These are phyloP conservation scores for Neocallimastix lanati DNA, from an alignment of 192 early-diverging fungal genomes.

Conservation along the genomic window DNA sequence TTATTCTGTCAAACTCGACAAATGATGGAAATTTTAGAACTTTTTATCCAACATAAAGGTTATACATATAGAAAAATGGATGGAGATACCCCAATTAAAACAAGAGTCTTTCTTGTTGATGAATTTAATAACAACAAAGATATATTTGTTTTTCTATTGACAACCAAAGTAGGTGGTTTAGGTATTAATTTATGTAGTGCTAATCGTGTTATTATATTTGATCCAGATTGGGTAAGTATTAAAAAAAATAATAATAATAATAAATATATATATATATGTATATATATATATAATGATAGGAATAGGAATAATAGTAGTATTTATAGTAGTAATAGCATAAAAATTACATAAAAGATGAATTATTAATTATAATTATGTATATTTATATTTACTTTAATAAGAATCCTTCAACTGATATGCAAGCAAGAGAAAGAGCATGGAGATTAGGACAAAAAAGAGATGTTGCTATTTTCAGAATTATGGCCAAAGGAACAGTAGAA, in stretches of 20 bases:
- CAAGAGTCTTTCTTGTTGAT: conserved; percentile 69
- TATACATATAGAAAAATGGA: conserved; percentile 82
- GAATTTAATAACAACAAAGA: conserved; percentile 52
- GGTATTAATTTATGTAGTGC: conserved; percentile 92
- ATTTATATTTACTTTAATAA: not conserved
- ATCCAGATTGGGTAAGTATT: conserved; percentile 74
- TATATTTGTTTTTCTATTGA: conserved; percentile 84
- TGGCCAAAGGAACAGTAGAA: conserved; percentile 46
- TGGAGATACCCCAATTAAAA: conserved; percentile 76
- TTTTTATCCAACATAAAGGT: conserved; percentile 5
- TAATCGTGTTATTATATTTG: conserved; percentile 80
- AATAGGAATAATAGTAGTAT: too few relatives aligned
- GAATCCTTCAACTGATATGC: conserved; percentile 88
- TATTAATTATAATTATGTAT: not conserved
- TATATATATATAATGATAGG: not conserved
- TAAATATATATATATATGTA: not conserved
- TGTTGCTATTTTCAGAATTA: conserved; percentile 84
- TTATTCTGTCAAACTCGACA: conserved; percentile 86
- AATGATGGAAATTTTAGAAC: conserved; percentile 86
- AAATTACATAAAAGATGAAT: not conserved
- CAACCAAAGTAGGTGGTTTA: conserved; percentile 90
- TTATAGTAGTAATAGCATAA: too few relatives aligned
- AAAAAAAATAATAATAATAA: not conserved
- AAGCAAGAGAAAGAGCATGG: conserved; percentile 92
- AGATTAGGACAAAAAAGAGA: conserved; percentile 70